Evolutionary conservation across 345 rosid species (phyloP).

Genomic region (Geranium rotundifolium): DNA sequence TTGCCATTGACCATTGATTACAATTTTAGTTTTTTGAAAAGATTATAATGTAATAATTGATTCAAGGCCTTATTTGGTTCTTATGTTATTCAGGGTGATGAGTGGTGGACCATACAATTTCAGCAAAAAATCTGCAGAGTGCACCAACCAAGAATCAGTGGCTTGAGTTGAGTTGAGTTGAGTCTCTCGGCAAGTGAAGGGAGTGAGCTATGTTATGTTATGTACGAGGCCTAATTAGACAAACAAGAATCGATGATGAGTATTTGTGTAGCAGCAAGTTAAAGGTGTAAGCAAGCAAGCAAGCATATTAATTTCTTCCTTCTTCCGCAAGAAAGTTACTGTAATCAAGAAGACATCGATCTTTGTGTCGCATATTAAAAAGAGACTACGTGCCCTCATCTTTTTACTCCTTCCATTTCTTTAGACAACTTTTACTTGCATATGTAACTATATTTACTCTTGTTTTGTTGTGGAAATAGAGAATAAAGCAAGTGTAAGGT

Average conservation of each 20-base stretch:
- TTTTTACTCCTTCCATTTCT: too few relatives aligned
- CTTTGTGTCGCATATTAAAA: too few relatives aligned
- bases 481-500: too few relatives aligned
- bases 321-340: background rate
- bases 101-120: slow-evolving; percentile 44
- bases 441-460: too few relatives aligned
- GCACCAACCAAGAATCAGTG: slow-evolving; percentile 10
- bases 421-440: too few relatives aligned
- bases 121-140: slow-evolving; percentile 33
- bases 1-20: too few relatives aligned
- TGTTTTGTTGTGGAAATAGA: too few relatives aligned
- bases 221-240: background rate
- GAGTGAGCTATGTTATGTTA: background rate
- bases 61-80: background rate
- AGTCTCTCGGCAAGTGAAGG: too few relatives aligned
- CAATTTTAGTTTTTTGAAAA: too few relatives aligned
- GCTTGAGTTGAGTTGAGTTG: too few relatives aligned
- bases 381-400: too few relatives aligned
- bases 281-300: background rate
- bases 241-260: background rate
- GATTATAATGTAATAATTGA: background rate
- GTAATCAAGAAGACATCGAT: background rate
- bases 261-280: background rate
- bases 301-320: background rate
- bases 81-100: slow-evolving; percentile 28